A percentile compares a stretch with the other conserved stretches of the same genome.
phyloP scores from a whole-genome alignment of 768 basidiomycete genomes.

The Wakefieldia striispora region DNA sequence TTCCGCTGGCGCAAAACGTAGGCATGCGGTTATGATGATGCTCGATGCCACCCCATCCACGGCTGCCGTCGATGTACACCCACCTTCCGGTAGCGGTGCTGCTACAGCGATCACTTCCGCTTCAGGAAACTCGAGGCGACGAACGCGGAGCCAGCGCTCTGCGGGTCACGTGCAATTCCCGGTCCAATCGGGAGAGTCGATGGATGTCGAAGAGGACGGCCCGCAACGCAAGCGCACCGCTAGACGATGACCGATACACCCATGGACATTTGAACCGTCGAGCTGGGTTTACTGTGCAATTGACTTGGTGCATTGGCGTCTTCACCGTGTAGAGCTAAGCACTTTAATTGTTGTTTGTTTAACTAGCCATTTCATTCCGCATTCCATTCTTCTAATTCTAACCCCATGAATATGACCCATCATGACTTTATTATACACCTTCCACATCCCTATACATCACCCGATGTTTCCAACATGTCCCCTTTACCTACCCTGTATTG shows the following conservation, averaged over 20 bases:
- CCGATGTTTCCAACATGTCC: conserved; percentile 2
- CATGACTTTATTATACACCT: conserved; percentile 15
- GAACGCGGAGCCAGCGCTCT: conserved; percentile 53
- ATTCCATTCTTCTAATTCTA: neutral
- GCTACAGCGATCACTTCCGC: conserved; percentile 19
- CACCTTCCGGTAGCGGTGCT: conserved; percentile 36
- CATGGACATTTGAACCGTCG: no score
- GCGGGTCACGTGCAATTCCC: conserved; percentile 38
- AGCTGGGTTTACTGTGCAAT: neutral
- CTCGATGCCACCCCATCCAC: conserved; percentile 51
- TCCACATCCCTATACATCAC: conserved; percentile 5
- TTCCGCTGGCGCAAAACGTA: conserved; percentile 63
- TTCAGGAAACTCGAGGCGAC: conserved; percentile 42
- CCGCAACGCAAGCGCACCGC: conserved; percentile 75
- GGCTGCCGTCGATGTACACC: conserved; percentile 35
- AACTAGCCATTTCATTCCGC: conserved; percentile 5
- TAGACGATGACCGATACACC: conserved; percentile 43
- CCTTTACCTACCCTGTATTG: conserved; percentile 12
- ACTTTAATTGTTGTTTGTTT: conserved; percentile 8
- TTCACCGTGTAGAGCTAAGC: conserved; percentile 8
- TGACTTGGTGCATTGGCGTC: neutral
- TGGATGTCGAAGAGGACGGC: conserved; percentile 77
- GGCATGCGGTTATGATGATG: conserved; percentile 79
- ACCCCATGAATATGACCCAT: conserved; percentile 7
- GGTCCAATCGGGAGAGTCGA: conserved; percentile 46